Evolutionary conservation across 1,284 basidiomycete genomes (phyloP), one percentile per base, ranked within the genome.

Genomic region (Pseudozyma hubeiensis): DNA sequence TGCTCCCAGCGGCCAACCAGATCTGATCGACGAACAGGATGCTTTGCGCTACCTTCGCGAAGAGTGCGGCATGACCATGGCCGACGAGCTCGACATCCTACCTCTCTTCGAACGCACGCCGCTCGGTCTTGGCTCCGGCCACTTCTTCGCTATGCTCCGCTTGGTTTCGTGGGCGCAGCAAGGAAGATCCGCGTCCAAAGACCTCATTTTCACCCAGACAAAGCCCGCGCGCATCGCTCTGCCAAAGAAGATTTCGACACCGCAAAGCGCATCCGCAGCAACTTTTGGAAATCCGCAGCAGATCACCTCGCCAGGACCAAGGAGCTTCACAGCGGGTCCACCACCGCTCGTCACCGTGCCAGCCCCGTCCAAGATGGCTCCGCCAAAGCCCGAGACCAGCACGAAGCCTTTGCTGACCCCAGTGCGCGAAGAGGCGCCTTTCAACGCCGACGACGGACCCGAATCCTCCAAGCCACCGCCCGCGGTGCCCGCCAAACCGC

Each of bases 91-190:
- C n/a, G 77, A 75, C 72, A 84, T 84, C 37, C 53, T 84, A 49
- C 80, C 82, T 10, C 73, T 83, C 19, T 83, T 84, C 64, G 83
- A 84, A 49, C 70, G 81, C 31, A 78, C 78, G 0, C 81, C 83
- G 0, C 52, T 78, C 5, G 83, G 83, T 16, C 72, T 84, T 10
- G 69, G 56, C 10, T 63, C 77, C 1, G 83, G 82, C 19, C 80
- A 83, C 59, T 79, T 84, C 41, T 84, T 74, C 47, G 83, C 83
- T 16, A 76, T 83, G 67, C 63, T 84, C 24, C 72, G 83, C 29
- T 74, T 84, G 11, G 76, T 79, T 9, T 77, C 83, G 6, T 83
- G 81, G 81, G 75, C 76, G 19, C 82, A 84, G 51, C 79, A 77
- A 24, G 82, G 82, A 51, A 61, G 66, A 14, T 39, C 50, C 0